A percentile compares a stretch with the other conserved stretches of the same genome.
Evolutionary conservation across 75 land plant genomes (phyloP).

Genomic region (Cunninghamia lanceolata): DNA sequence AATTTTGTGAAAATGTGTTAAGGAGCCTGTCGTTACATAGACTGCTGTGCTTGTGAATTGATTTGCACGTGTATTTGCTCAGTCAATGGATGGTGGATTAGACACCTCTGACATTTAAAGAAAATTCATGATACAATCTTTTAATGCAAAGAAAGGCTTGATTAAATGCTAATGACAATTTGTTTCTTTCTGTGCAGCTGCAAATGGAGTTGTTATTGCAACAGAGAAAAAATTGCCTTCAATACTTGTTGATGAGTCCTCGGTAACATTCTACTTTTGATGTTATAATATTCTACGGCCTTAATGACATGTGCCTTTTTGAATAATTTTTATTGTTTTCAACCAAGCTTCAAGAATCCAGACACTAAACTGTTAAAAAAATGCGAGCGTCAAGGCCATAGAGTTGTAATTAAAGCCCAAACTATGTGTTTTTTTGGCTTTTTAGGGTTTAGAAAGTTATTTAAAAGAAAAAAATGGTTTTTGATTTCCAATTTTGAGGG

Average conservation of each 20-base stretch:
- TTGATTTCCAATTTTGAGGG: too few relatives aligned
- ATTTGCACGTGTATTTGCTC: background rate
- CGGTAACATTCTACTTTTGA: slow-evolving; percentile 47
- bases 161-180: background rate
- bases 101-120: background rate
- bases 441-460: too few relatives aligned
- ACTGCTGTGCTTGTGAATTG: background rate
- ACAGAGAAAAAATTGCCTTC: slow-evolving; percentile 98
- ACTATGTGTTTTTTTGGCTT: too few relatives aligned
- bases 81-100: background rate
- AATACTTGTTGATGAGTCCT: slow-evolving; percentile 92
- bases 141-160: background rate
- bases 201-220: slow-evolving; percentile 98
- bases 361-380: too few relatives aligned
- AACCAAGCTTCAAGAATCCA: too few relatives aligned
- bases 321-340: too few relatives aligned
- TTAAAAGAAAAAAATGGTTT: too few relatives aligned
- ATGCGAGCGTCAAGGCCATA: too few relatives aligned
- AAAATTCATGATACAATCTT: background rate
- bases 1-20: background rate
- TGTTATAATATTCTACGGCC: background rate
- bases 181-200: slow-evolving; percentile 55
- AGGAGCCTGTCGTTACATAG: too few relatives aligned
- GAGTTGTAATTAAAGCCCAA: too few relatives aligned
- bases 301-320: too few relatives aligned